phyloP scores from a whole-genome alignment of 2,329 filamentous ascomycete genomes.

The Colletotrichum echinochloae region DNA sequence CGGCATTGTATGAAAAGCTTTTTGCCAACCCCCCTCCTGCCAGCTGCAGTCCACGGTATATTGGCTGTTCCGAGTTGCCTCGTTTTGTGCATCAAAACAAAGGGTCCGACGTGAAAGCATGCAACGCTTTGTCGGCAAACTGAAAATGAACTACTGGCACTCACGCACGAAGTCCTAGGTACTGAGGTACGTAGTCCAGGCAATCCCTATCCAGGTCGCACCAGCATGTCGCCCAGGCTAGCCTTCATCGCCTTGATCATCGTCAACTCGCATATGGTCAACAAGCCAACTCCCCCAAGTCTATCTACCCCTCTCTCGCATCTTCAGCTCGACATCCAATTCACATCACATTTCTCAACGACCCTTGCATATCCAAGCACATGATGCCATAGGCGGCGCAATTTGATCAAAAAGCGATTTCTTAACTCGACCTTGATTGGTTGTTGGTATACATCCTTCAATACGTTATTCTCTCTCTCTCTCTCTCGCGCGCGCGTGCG shows the following conservation, averaged over 20 bases:
- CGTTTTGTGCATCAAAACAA: background rate
- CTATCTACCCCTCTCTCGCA: background rate
- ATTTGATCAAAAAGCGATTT: background rate
- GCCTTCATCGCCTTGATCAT: background rate
- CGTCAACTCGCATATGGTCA: background rate
- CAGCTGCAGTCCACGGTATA: background rate
- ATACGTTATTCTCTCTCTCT: background rate
- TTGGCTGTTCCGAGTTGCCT: background rate
- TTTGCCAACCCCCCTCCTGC: background rate
- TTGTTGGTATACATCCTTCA: conserved; percentile 18
- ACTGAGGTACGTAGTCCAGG: too few relatives aligned
- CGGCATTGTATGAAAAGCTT: background rate
- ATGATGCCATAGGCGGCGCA: too few relatives aligned
- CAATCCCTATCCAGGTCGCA: too few relatives aligned
- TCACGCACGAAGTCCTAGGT: too few relatives aligned
- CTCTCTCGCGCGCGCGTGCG: background rate
- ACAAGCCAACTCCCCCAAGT: background rate
- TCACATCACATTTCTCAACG: background rate
- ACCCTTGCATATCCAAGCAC: background rate
- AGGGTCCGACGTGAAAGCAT: background rate
- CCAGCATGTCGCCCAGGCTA: too few relatives aligned
- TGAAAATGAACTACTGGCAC: too few relatives aligned
- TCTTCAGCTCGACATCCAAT: background rate
- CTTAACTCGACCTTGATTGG: background rate
- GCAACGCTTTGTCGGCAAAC: background rate